A percentile compares a stretch with the other conserved stretches of the same genome.
Conservation (phyloP, 208 protist genomes). For the Trypanosoma conorhini region DNA sequence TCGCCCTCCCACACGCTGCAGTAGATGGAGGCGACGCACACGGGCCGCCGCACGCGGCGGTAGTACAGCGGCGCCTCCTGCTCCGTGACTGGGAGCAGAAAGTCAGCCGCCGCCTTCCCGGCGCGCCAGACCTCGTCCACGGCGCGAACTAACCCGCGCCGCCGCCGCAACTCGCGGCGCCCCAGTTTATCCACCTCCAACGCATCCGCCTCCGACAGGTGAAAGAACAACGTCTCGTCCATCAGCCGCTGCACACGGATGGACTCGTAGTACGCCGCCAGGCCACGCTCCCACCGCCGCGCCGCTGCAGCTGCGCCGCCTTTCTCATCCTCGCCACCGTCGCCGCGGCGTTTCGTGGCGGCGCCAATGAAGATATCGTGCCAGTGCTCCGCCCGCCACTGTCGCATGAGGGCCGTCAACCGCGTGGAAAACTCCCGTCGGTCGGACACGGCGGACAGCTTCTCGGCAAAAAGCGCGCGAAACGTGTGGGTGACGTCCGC, state of each 20-base stretch:
- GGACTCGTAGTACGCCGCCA: constrained; percentile 55
- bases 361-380: constrained; percentile 2
- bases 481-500: constrained; percentile 26
- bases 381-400: constrained; percentile 19
- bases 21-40: constrained; percentile 62
- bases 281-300: constrained; percentile 12
- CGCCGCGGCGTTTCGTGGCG: not conserved
- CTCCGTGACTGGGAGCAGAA: constrained; percentile 73
- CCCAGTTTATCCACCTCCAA: not conserved
- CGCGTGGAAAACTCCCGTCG: constrained; percentile 9
- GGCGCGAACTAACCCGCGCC: constrained; percentile 40
- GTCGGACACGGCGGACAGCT: constrained; percentile 14
- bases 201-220: not conserved
- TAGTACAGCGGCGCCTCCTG: constrained; percentile 74
- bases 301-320: constrained; percentile 2
- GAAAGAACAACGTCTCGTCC: constrained; percentile 38
- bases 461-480: not conserved
- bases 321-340: not conserved
- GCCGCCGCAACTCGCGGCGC: not conserved
- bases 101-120: constrained; percentile 20
- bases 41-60: constrained; percentile 46
- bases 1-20: constrained; percentile 36
- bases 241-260: constrained; percentile 72
- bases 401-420: constrained; percentile 23
- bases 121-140: constrained; percentile 51